Evolutionary conservation across 768 basidiomycete species (phyloP).

Genomic region (Phallus indusiatus): DNA sequence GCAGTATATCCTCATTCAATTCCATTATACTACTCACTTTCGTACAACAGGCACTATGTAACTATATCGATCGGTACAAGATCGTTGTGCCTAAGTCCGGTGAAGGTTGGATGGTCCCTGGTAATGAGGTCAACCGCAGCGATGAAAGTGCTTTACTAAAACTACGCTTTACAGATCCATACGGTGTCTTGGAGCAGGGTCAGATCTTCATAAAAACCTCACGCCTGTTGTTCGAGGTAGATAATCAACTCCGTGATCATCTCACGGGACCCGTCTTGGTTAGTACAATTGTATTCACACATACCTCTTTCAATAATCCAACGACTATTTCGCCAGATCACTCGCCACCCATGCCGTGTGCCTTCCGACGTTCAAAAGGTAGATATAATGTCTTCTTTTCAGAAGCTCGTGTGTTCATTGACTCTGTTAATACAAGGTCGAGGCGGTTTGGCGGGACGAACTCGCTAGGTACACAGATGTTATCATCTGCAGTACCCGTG

Average conservation of each 20-base stretch:
- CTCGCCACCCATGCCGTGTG: conserved; percentile 60
- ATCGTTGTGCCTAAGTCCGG: conserved; percentile 50
- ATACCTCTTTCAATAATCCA: conserved; percentile 9
- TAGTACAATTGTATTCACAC: background rate
- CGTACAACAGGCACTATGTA: conserved; percentile 24
- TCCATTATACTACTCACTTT: background rate
- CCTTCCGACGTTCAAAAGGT: conserved; percentile 62
- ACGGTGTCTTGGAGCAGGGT: conserved; percentile 38
- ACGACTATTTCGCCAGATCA: conserved; percentile 30
- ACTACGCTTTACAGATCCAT: conserved; percentile 33
- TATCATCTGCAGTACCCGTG: conserved; percentile 47
- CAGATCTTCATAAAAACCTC: conserved; percentile 53
- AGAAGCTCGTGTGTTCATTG: background rate
- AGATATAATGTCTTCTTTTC: background rate
- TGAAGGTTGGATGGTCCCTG: conserved; percentile 55
- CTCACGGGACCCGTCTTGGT: conserved; percentile 51
- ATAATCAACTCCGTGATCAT: conserved; percentile 40
- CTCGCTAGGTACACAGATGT: conserved; percentile 46
- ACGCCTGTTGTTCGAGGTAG: conserved; percentile 26
- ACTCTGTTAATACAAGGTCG: conserved; percentile 31
- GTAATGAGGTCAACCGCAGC: conserved; percentile 16
- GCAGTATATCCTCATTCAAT: background rate
- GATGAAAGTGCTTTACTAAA: background rate
- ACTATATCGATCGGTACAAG: conserved; percentile 32
- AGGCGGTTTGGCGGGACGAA: conserved; percentile 41